Evolutionary conservation across 768 basidiomycete genomes (phyloP).

Genomic region (Kwoniella newhampshirensis): DNA sequence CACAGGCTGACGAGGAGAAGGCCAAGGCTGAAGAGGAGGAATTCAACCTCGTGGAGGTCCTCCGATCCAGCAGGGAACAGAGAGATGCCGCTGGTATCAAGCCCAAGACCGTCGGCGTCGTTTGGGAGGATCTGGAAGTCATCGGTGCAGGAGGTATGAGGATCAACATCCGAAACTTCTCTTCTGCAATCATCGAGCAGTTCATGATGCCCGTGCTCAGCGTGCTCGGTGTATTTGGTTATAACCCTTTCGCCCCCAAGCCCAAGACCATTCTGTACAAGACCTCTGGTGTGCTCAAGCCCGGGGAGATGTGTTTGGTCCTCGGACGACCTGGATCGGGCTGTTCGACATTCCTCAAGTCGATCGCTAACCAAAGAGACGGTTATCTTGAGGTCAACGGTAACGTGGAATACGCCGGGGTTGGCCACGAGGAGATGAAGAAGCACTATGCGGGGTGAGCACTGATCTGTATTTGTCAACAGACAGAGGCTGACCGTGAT

Average conservation of each 20-base stretch:
- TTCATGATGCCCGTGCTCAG: slow-evolving; percentile 65
- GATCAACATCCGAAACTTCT: slow-evolving; percentile 55
- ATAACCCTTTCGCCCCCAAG: slow-evolving; percentile 60
- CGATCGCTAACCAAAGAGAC: slow-evolving; percentile 70
- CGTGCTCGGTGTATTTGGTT: slow-evolving; percentile 56
- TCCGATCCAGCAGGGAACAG: slow-evolving; percentile 31
- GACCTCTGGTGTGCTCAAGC: slow-evolving; percentile 62
- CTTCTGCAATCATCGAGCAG: slow-evolving; percentile 55
- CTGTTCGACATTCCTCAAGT: slow-evolving; percentile 79
- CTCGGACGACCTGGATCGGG: slow-evolving; percentile 82
- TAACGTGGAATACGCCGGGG: slow-evolving; percentile 71
- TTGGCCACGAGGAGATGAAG: slow-evolving; percentile 65
- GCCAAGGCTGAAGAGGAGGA: slow-evolving; percentile 46
- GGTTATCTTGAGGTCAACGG: slow-evolving; percentile 71
- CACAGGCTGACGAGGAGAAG: slow-evolving; percentile 42
- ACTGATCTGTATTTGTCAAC: too few species aligned
- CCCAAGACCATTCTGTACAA: slow-evolving; percentile 61
- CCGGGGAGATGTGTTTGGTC: slow-evolving; percentile 71
- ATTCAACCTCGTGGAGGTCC: slow-evolving; percentile 52
- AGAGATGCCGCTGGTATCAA: slow-evolving; percentile 54
- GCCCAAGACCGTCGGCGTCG: slow-evolving; percentile 53
- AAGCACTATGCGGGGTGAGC: slow-evolving; percentile 73
- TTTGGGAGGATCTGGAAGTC: slow-evolving; percentile 51
- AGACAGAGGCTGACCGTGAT: too few species aligned
- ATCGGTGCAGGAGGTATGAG: slow-evolving; percentile 55